Evolutionary conservation across 2,329 filamentous ascomycete genomes (phyloP), one percentile per base, ranked within the genome.

Genomic region (Nakataea oryzae): DNA sequence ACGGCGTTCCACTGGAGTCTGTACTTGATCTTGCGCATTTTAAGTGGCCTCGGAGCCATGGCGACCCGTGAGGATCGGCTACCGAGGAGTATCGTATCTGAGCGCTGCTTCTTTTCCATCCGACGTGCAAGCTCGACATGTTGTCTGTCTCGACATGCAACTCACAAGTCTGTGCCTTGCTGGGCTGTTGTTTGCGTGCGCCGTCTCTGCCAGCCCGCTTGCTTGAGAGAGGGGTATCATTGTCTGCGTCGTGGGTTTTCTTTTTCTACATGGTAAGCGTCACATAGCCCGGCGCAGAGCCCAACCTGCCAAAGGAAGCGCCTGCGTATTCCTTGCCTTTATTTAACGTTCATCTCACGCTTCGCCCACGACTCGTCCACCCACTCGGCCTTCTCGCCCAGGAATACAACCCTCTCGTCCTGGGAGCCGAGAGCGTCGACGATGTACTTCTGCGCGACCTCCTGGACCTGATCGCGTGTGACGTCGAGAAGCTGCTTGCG

Each of bases 401-500:
- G 79, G 65, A 97, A 88, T 27, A 88, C 85, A 28, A 87, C 78
- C 61, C 85, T 84, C 63, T 86, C 86, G 64, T 85, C 75, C 50
- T 80, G 76, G 62, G 81, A 83, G 26, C 81, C 80, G 11, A 88
- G 76, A 6, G 80, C 80, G 57, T 91, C 84, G 30, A 96, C 87
- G 17, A 96, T 79, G 72, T 92, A 96, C 68, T 86, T 84, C 69
- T 96, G 87, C 0, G 95, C 95, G 14, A 87, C 93, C 55, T 87
- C 81, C 65, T 87, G 86, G 12, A 99, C 89, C 68, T 96, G 87
- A 66, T 88, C 84, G 65, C 86, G 86, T 3, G 84, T 90, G 54
- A 97, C 93, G 72, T 97, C 93, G 4, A 99, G 81, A 63, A 99
- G 80, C 70, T 89, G 86, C 74, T 95, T 90, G 67, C 95, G 82